A percentile compares a stretch with the other conserved stretches of the same genome.
phyloP scores from a whole-genome alignment of 1,139 yeast species.

The Sugiyamaella neomexicana region DNA sequence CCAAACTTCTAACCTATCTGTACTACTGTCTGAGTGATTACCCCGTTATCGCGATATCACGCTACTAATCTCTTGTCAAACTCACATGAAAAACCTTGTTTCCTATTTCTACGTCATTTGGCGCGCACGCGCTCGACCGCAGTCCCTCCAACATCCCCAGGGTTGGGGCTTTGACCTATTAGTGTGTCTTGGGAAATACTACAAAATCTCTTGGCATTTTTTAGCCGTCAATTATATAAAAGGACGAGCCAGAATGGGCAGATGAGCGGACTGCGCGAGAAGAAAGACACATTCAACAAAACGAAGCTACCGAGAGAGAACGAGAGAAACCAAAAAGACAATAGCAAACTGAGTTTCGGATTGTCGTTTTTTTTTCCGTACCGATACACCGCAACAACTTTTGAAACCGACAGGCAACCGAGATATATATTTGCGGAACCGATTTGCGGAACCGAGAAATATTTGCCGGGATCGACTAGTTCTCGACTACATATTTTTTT shows the following conservation, averaged over 20 bases:
- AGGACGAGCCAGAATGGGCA: conserved; percentile 7
- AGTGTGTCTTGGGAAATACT: not conserved
- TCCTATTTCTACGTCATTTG: not conserved
- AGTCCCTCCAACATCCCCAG: not conserved
- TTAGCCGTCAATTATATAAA: conserved; percentile 3
- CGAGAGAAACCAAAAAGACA: too few relatives aligned
- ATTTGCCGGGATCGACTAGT: too few relatives aligned
- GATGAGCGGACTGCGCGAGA: not conserved
- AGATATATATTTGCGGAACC: too few relatives aligned
- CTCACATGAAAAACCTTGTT: not conserved
- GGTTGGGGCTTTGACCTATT: conserved; percentile 9
- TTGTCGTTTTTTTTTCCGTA: too few relatives aligned
- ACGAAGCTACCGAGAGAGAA: too few relatives aligned
- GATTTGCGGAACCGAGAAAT: too few relatives aligned
- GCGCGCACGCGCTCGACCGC: not conserved
- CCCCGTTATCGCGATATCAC: not conserved
- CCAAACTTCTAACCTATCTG: too few relatives aligned
- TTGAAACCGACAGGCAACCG: too few relatives aligned
- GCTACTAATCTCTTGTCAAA: not conserved
- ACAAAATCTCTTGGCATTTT: conserved; percentile 17
- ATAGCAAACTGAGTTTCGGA: too few relatives aligned
- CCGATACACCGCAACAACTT: too few relatives aligned
- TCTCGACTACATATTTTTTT: too few relatives aligned
- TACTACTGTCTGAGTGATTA: too few relatives aligned
- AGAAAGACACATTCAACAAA: not conserved